A percentile compares a stretch with the other conserved stretches of the same genome.
phyloP scores from a whole-genome alignment of 2,329 filamentous ascomycete genomes.

The Penicillium brevicompactum region DNA sequence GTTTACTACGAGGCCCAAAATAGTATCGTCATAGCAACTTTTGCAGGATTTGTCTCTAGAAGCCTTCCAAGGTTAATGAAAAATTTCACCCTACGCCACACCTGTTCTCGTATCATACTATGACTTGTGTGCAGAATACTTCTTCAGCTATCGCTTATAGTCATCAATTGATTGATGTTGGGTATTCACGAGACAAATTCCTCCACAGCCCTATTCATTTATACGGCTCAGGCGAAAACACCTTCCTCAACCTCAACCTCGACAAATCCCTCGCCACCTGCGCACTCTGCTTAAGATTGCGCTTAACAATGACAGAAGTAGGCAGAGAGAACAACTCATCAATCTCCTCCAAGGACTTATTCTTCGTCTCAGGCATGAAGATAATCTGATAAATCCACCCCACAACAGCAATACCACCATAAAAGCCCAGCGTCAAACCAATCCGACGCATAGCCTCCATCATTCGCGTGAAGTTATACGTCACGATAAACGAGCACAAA shows the following conservation, averaged over 20 bases:
- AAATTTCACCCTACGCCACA: too few species aligned
- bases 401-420: conserved; percentile 70
- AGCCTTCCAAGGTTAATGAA: too few species aligned
- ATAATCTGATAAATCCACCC: conserved; percentile 73
- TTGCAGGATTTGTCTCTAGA: too few species aligned
- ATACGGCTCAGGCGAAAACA: conserved; percentile 42
- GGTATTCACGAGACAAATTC: not conserved
- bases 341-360: conserved; percentile 70
- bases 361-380: conserved; percentile 77
- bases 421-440: conserved; percentile 70
- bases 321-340: conserved; percentile 67
- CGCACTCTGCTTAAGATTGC: conserved; percentile 55
- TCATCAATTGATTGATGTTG: too few species aligned
- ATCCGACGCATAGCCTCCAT: conserved; percentile 67
- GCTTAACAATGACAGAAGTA: conserved; percentile 62
- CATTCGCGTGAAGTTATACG: conserved; percentile 75
- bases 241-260: conserved; percentile 49
- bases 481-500: conserved; percentile 71
- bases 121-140: too few species aligned
- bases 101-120: too few species aligned
- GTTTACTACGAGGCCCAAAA: too few species aligned
- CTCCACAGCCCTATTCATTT: not conserved
- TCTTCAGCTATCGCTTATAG: too few species aligned
- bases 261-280: conserved; percentile 50
- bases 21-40: too few species aligned